These are phyloP conservation scores for Capronia americana DNA, from an alignment of 2,329 filamentous ascomycete genomes.

Conservation along the genomic window DNA sequence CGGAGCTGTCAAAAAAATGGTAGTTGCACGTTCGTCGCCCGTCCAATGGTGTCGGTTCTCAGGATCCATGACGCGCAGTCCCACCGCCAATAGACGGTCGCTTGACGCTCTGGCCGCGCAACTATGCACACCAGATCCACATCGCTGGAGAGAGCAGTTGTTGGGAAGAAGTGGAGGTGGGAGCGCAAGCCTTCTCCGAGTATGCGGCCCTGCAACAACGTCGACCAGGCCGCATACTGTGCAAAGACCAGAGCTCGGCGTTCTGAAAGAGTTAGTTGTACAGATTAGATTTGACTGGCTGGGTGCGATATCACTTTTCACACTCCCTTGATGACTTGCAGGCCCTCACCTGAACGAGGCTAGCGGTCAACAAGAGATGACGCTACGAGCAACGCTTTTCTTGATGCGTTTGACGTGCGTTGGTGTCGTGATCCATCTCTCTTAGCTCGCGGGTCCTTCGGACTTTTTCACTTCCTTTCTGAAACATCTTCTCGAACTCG, in stretches of 20 bases:
- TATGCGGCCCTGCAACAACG: background rate
- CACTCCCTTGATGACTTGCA: background rate
- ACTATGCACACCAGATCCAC: background rate
- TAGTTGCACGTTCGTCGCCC: background rate
- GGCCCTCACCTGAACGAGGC: background rate
- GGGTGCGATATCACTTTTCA: background rate
- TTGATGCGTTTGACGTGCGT: constrained; percentile 13
- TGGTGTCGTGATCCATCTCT: constrained; percentile 10
- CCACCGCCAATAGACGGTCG: constrained; percentile 11
- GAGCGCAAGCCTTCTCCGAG: background rate
- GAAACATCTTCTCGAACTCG: constrained; percentile 16
- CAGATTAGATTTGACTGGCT: background rate
- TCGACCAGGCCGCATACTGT: background rate
- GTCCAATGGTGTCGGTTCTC: constrained; percentile 7
- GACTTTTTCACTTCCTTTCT: constrained; percentile 6
- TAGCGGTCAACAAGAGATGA: constrained; percentile 16
- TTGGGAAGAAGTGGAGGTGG: background rate
- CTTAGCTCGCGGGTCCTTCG: constrained; percentile 15
- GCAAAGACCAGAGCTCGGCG: background rate
- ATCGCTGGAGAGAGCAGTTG: background rate
- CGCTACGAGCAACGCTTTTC: constrained; percentile 9
- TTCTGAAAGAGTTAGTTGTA: background rate
- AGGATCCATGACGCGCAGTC: constrained; percentile 18
- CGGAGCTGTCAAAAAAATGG: constrained; percentile 16
- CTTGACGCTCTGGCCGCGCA: background rate